Evolutionary conservation across 306 rosid genomes (phyloP), one percentile per base, ranked within the genome.

Genomic region (Medicago arabica): DNA sequence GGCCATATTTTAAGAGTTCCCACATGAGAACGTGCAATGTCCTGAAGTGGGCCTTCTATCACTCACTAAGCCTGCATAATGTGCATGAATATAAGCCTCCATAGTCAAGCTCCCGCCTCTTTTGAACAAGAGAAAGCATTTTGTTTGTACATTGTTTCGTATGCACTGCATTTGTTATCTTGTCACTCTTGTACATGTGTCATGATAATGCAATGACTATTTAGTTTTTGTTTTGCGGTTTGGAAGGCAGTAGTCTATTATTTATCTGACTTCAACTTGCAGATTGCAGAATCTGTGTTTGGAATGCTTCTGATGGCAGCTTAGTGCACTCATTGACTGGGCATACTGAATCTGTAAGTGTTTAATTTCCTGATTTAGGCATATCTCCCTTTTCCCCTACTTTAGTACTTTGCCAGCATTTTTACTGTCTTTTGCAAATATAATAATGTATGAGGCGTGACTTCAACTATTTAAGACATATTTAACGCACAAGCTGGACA

Each of bases 231-330:
- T 72, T 83, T 75, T 50, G n/a, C 51, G 58, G 17, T 62, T 75
- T 75, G 71, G 71, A 71, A 44, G 60, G 44, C 41, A 17, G 12
- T 28, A 15, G 60, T 51, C 75, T 71, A 16, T 47, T 65, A 66
- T 71, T 76, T 74, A 23, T 67, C 72, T 71, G 68, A 75, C 50
- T 75, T 63, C 58, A 64, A 39, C 21, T 78, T 81, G 84, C 96
- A 96, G 98, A 96, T 89, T 90, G 97, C 87, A 87, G 98, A 86
- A 96, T 92, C 76, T 96, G 99, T 79, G 99, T 96, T 75, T 96
- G 99, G 99, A 96, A 96, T 88, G 99, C 99, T 67, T 85, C 98
- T 77, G 98, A 92, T 83, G 99, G 99, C 66, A 89, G 99, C 90
- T 80, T 96, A 81, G 99, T 96, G 18, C 97, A 96, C 87, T 96